Evolutionary conservation across 495 filamentous ascomycete genomes (phyloP).

Genomic region (Penicillium psychrofluorescens): DNA sequence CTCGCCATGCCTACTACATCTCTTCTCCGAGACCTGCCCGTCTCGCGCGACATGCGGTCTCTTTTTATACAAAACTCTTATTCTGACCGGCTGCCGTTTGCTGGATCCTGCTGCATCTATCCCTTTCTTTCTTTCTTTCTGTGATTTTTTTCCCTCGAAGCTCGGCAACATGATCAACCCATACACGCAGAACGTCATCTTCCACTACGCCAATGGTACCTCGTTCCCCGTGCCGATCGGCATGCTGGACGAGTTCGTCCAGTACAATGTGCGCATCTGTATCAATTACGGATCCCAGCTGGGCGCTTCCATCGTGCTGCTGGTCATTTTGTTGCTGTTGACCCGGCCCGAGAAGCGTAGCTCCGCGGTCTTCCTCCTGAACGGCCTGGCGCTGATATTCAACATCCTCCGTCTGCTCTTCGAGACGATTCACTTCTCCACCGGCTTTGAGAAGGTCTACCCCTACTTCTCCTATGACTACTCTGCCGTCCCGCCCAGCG

Average conservation of each 20-base stretch:
- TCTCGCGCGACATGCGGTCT: neutral
- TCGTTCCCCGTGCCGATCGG: conserved; percentile 41
- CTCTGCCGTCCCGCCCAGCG: conserved; percentile 35
- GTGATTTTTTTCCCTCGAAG: neutral
- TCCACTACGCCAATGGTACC: conserved; percentile 45
- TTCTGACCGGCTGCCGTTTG: neutral
- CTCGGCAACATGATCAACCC: conserved; percentile 38
- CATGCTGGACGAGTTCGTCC: conserved; percentile 40
- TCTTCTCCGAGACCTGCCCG: neutral
- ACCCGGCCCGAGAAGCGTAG: conserved; percentile 55
- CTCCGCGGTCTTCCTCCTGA: conserved; percentile 57
- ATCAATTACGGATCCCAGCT: conserved; percentile 70
- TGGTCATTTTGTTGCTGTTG: conserved; percentile 57
- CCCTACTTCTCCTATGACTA: conserved; percentile 51
- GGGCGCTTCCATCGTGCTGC: conserved; percentile 62
- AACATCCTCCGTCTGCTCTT: conserved; percentile 57
- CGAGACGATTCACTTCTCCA: conserved; percentile 49
- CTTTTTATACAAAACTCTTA: conserved; percentile 2
- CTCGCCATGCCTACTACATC: neutral
- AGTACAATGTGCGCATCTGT: conserved; percentile 44
- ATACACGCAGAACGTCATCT: conserved; percentile 49
- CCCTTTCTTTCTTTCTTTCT: neutral
- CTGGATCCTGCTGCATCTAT: neutral
- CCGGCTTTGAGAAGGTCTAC: conserved; percentile 52
- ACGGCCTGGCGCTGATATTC: conserved; percentile 50